Percentiles rank a stretch among this genome's conserved stretches.
Evolutionary conservation across 2,329 filamentous ascomycete genomes (phyloP).

Genomic region (Aspergillus persii): DNA sequence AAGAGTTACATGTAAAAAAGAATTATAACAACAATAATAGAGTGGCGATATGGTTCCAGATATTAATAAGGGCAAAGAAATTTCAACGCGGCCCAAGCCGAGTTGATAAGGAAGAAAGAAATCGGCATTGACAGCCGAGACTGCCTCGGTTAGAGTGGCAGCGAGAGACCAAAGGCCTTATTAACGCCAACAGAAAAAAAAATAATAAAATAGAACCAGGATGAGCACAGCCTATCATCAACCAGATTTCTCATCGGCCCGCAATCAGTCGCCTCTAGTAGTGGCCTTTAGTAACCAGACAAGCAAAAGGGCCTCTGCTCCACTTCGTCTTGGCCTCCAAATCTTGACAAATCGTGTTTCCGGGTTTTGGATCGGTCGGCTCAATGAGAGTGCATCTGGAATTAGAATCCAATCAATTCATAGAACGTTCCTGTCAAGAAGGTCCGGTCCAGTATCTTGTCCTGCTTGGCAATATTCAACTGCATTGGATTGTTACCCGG

Average conservation of each 20-base stretch:
- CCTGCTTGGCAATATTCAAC: neutral
- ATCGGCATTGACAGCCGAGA: neutral
- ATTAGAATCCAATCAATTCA: neutral
- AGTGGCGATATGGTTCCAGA: neutral
- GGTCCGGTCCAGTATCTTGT: neutral
- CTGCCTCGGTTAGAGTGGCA: neutral
- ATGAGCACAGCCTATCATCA: neutral
- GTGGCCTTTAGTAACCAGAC: neutral
- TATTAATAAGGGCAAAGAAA: neutral
- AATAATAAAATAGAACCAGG: neutral
- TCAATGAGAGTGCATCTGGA: neutral
- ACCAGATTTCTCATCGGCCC: neutral
- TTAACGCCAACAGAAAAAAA: neutral
- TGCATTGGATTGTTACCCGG: no score
- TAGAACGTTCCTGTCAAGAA: no score
- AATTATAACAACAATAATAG: neutral
- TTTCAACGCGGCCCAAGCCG: neutral
- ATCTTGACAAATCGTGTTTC: neutral
- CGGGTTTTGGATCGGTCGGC: neutral
- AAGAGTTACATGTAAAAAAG: neutral
- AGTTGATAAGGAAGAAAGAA: neutral
- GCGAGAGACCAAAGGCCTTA: neutral
- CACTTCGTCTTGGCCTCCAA: neutral
- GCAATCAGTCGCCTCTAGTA: neutral
- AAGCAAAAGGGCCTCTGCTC: neutral